Evolutionary conservation across 306 rosid species (phyloP).

Genomic region (Cicer judaicum): DNA sequence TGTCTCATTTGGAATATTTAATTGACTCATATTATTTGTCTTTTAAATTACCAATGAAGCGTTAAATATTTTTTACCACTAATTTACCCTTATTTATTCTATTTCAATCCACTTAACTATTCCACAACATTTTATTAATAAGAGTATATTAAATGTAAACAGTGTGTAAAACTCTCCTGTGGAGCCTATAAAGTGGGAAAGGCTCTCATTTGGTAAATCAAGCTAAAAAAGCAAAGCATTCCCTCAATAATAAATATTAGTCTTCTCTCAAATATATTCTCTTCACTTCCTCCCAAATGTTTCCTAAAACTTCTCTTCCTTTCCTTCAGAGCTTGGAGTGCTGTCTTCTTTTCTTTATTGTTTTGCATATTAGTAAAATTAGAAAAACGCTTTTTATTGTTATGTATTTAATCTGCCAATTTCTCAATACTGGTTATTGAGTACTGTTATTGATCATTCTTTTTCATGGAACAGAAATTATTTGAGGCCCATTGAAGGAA

Average conservation of each 20-base stretch:
- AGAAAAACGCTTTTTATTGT: background rate
- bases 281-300: background rate
- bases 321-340: conserved; percentile 19
- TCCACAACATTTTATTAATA: too few relatives aligned
- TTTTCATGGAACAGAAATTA: conserved; percentile 63
- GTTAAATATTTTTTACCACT: too few relatives aligned
- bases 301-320: background rate
- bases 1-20: too few relatives aligned
- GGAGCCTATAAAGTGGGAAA: background rate
- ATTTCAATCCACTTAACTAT: too few relatives aligned
- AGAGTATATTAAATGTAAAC: too few relatives aligned
- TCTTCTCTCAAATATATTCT: conserved; percentile 6
- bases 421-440: conserved; percentile 21
- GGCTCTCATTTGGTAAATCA: background rate
- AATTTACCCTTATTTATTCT: too few relatives aligned
- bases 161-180: too few relatives aligned
- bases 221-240: background rate
- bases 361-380: conserved; percentile 25
- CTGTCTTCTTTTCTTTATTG: conserved; percentile 16
- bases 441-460: conserved; percentile 30
- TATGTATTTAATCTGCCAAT: conserved; percentile 14
- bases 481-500: conserved; percentile 73
- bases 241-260: background rate
- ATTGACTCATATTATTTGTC: too few relatives aligned
- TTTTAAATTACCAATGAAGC: too few relatives aligned